Percentiles rank a stretch among this genome's conserved stretches.
Evolutionary conservation across 768 basidiomycete genomes (phyloP).

Genomic region (Termitomyces eurrhizus): DNA sequence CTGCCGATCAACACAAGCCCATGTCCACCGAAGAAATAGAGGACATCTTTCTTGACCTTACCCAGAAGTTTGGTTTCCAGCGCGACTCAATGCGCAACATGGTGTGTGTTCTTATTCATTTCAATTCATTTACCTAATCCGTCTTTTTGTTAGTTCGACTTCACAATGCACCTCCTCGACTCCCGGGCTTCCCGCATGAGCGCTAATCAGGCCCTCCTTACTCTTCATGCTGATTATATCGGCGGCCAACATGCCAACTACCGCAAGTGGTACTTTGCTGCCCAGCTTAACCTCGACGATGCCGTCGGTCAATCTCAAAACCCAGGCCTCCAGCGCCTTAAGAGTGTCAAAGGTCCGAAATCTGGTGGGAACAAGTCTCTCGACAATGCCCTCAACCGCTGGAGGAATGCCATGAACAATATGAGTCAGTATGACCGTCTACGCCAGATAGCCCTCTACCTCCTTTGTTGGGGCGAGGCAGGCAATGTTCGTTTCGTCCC

Average conservation of each 20-base stretch:
- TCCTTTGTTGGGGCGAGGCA: slow-evolving; percentile 98
- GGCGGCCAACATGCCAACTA: slow-evolving; percentile 99
- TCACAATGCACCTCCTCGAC: slow-evolving; percentile 96
- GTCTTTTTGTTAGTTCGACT: slow-evolving; percentile 70
- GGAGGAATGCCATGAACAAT: slow-evolving; percentile 98
- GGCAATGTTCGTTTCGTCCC: slow-evolving; percentile 97
- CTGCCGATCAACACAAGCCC: slow-evolving; percentile 87
- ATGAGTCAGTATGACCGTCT: slow-evolving; percentile 99
- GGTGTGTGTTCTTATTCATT: slow-evolving; percentile 33
- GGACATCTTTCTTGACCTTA: slow-evolving; percentile 96
- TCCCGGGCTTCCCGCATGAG: slow-evolving; percentile 98
- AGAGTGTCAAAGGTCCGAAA: slow-evolving; percentile 67
- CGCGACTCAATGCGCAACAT: slow-evolving; percentile 95
- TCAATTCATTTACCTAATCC: slow-evolving; percentile 13
- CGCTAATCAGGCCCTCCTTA: slow-evolving; percentile 92
- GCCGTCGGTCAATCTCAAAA: slow-evolving; percentile 95
- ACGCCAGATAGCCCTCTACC: slow-evolving; percentile 91
- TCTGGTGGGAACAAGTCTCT: slow-evolving; percentile 69
- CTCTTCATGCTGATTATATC: slow-evolving; percentile 98
- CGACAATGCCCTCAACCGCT: slow-evolving; percentile 89
- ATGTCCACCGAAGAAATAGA: slow-evolving; percentile 98
- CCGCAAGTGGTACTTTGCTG: slow-evolving; percentile 99
- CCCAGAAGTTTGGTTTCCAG: slow-evolving; percentile 99
- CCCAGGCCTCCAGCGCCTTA: slow-evolving; percentile 85
- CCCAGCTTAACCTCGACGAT: slow-evolving; percentile 98